Percentiles rank a stretch among this genome's conserved stretches.
These are phyloP conservation scores for Tricholoma matsutake DNA, from an alignment of 768 basidiomycete species.

Conservation along the genomic window DNA sequence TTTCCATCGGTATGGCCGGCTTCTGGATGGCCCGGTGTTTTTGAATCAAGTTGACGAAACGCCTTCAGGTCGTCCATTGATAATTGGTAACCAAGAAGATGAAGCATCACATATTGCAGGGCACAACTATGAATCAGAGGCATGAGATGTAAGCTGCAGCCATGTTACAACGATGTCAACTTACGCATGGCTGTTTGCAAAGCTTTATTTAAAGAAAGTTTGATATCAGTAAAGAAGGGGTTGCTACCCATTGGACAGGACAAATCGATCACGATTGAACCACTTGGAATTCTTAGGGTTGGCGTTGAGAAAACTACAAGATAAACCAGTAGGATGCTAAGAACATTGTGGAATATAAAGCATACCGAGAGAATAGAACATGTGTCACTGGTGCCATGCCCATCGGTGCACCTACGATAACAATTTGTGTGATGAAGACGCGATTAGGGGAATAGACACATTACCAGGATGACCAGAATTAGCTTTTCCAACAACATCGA, in stretches of 20 bases:
- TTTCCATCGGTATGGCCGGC: slow-evolving; percentile 49
- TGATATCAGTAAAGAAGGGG: neutral
- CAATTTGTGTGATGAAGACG: slow-evolving; percentile 6
- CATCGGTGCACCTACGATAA: slow-evolving; percentile 79
- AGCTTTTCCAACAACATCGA: slow-evolving; percentile 77
- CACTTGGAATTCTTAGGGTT: slow-evolving; percentile 89
- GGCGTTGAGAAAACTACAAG: slow-evolving; percentile 72
- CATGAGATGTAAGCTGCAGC: neutral
- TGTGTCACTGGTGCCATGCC: slow-evolving; percentile 87
- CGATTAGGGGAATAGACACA: slow-evolving; percentile 12
- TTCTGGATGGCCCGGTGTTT: slow-evolving; percentile 95
- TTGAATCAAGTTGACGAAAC: slow-evolving; percentile 88
- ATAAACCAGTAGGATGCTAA: slow-evolving; percentile 1
- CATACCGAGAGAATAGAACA: slow-evolving; percentile 72
- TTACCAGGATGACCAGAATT: slow-evolving; percentile 93
- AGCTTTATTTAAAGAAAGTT: slow-evolving; percentile 12
- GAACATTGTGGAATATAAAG: neutral
- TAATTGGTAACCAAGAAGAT: slow-evolving; percentile 89
- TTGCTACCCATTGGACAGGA: slow-evolving; percentile 88
- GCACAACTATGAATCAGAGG: slow-evolving; percentile 61
- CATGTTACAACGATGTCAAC: slow-evolving; percentile 21
- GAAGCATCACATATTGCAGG: slow-evolving; percentile 88
- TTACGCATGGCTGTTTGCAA: slow-evolving; percentile 64
- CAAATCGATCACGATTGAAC: slow-evolving; percentile 97
- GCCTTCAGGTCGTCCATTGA: slow-evolving; percentile 89